Evolutionary conservation across 306 rosid genomes (phyloP).

Genomic region (Erythrophleum fordii): DNA sequence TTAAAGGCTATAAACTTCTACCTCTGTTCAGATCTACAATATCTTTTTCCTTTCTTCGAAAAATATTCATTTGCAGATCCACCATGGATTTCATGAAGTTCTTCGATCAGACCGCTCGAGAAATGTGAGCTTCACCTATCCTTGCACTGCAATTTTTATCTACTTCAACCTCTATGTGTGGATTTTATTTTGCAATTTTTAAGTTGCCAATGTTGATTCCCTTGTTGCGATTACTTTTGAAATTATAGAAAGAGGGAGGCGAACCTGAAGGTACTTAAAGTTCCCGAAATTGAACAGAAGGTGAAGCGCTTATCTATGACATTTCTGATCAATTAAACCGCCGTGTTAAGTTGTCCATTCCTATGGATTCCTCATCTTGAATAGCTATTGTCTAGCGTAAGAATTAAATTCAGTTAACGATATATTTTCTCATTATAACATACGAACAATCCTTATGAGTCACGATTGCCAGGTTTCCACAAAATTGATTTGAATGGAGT

Average conservation of each 20-base stretch:
- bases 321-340: background rate
- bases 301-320: slow-evolving; percentile 33
- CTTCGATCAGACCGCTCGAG: slow-evolving; percentile 96
- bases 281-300: slow-evolving; percentile 99
- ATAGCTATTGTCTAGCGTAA: background rate
- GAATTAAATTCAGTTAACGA: background rate
- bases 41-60: background rate
- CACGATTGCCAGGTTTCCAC: background rate
- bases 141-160: background rate
- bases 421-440: background rate
- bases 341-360: background rate
- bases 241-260: slow-evolving; percentile 91
- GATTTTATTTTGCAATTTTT: background rate
- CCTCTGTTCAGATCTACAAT: background rate
- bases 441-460: background rate
- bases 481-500: background rate
- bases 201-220: slow-evolving; percentile 31
- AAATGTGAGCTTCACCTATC: slow-evolving; percentile 64
- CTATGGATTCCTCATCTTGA: background rate
- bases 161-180: background rate
- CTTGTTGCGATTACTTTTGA: slow-evolving; percentile 30
- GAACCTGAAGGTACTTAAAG: slow-evolving; percentile 94
- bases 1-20: background rate
- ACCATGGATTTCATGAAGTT: slow-evolving; percentile 98
- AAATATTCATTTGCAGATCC: slow-evolving; percentile 50